phyloP scores from a whole-genome alignment of 2,329 filamentous ascomycete species.

The Ambrosiella xylebori region DNA sequence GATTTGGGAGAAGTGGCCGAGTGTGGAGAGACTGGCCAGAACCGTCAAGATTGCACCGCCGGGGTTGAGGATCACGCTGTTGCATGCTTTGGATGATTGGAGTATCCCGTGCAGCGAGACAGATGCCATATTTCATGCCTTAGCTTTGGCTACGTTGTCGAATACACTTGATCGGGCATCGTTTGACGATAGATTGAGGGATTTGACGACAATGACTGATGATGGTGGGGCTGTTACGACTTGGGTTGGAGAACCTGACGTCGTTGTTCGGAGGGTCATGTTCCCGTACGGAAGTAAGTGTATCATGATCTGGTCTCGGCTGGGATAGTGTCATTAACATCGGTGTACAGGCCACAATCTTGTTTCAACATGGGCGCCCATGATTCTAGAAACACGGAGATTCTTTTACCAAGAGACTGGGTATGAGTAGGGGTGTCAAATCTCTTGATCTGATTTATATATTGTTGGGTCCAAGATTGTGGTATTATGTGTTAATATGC shows the following conservation, averaged over 20 bases:
- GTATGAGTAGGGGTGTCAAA: neutral
- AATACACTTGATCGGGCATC: slow-evolving; percentile 21
- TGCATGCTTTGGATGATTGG: slow-evolving; percentile 66
- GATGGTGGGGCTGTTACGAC: slow-evolving; percentile 31
- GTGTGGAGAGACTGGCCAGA: slow-evolving; percentile 45
- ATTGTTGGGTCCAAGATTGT: too few relatives aligned
- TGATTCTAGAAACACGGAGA: slow-evolving; percentile 46
- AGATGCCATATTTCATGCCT: slow-evolving; percentile 43
- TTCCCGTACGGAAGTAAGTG: slow-evolving; percentile 37
- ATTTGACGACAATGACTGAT: slow-evolving; percentile 26
- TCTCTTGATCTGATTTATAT: neutral
- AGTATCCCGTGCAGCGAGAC: slow-evolving; percentile 67
- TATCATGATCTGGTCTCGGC: neutral
- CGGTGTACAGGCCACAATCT: slow-evolving; percentile 44
- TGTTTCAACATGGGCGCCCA: slow-evolving; percentile 46
- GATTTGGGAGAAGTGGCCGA: slow-evolving; percentile 71
- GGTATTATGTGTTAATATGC: too few relatives aligned
- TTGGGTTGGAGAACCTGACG: slow-evolving; percentile 27
- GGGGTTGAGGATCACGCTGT: slow-evolving; percentile 47
- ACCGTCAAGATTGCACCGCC: slow-evolving; percentile 33
- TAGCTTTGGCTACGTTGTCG: slow-evolving; percentile 33
- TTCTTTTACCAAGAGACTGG: slow-evolving; percentile 32
- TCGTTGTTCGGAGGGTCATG: slow-evolving; percentile 35
- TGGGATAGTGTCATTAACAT: neutral
- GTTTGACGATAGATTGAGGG: slow-evolving; percentile 29